Base-by-base conservation (phyloP, 352 stramenopile genomes). In the Globisporangium cylindrosporum region DNA sequence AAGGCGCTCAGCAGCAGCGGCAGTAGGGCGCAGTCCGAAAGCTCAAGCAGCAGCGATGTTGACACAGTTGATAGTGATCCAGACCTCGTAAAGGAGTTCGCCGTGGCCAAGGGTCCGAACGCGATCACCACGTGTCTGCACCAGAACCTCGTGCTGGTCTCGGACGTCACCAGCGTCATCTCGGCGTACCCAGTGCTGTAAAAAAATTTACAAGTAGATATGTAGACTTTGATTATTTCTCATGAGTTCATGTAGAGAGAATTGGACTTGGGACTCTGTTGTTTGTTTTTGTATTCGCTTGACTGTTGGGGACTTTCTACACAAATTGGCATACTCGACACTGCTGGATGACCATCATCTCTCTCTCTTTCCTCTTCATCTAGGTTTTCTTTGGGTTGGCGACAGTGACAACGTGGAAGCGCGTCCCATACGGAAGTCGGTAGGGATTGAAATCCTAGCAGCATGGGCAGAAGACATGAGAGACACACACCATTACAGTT, bases 361-460 rank as follows among this genome's bases (percentile, higher is more conserved):
- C 51, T 34, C 51, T 34, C 53, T n/a, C 15, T 58, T 24, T 58
- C 51, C 29, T 20, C 41, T 48, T 20, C 61, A 36, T 46, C 69
- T 82, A 91, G 25, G 81, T 89, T 61, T 82, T 80, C 57, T 87
- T 91, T 15, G 83, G 82, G 65, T 91, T 92, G 14, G 80, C 81
- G 36, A 93, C 85, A 9, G 85, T 93, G 56, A 92, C 85, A 56
- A 93, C 85, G 69, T 93, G 76, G 67, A 91, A 93, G 38, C 85
- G 82, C 24, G 83, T 91, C 43, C 85, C 83, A 59, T 93, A 93
- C 51, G 81, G 59, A 20, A 93, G 64, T 32, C 85, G 83, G 62
- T 93, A 92, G 22, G 85, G 83, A 63, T 93, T 93, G 59, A 93
- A 93, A 82, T 93, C 85, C 85, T 93, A 68, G 6, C 6, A 62